Base-by-base conservation (phyloP, 2,329 filamentous ascomycete species). In the Epichloe bromicola region DNA sequence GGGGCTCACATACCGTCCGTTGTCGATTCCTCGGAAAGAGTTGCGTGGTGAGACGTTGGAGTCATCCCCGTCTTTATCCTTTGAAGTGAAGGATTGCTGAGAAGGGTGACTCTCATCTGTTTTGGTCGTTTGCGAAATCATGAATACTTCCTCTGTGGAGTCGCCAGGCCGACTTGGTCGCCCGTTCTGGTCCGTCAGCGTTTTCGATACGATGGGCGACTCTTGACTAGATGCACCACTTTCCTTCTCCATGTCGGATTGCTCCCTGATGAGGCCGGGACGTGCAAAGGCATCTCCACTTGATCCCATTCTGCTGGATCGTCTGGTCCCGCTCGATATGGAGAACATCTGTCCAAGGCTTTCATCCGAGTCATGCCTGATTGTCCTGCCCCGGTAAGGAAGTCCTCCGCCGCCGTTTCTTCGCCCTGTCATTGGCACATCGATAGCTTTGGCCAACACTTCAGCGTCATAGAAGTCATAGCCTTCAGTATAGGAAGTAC, bases 391-490 rank as follows among this genome's bases (percentile, higher is more conserved):
- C 39, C 51, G 58, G 15, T 66, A 62, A 54, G 61, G 59, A 34
- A 51, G 59, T 37, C 49, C 63, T 42, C 58, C 64, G 3, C 57
- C 67, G 12, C 63, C 68, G 49, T 70, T 53, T 50, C 67, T 67
- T 56, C 66, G 70, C 49, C 63, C 68, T 5, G 70, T 61, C 8
- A 62, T 57, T 8, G 73, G 75, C 47, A 80, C 74, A 53, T 81
- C 75, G 45, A 80, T 75, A 6, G 74, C 75, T 43, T 68, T 68
- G 46, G 67, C 65, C 51, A 75, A 63, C 30, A 70, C 74, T n/a
- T 79, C 78, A 30, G 79, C 67, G 57, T 79, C 80, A 59, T 83
- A 83, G 58, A 83, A 83, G 61, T 83, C 80, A 57, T 83, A 83
- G 1, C 80, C 80, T 56, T 82, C 79, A 1, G 74, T 78, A 58